phyloP scores from a whole-genome alignment of 1,139 yeast species.

The Kurtzmaniella natalensis region DNA sequence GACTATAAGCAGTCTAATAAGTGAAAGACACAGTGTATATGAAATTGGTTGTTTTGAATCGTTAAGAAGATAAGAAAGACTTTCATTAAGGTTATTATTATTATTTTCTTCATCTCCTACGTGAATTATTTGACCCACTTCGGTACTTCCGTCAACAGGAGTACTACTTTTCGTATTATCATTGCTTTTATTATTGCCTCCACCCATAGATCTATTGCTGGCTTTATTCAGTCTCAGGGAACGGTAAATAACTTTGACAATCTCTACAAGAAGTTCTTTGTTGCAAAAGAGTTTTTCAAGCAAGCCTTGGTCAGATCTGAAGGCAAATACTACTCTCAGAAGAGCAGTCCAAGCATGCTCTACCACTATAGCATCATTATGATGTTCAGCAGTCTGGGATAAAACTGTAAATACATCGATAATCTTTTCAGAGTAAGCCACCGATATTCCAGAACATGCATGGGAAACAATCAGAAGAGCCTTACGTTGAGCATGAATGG shows the following conservation, averaged over 20 bases:
- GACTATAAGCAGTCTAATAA: conserved; percentile 40
- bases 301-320: conserved; percentile 38
- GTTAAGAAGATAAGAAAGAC: neutral
- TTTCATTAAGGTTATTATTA: neutral
- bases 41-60: conserved; percentile 1
- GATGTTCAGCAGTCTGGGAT: conserved; percentile 56
- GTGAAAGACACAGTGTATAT: conserved; percentile 22
- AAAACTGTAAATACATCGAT: conserved; percentile 59
- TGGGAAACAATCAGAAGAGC: conserved; percentile 77
- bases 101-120: too few relatives aligned
- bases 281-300: conserved; percentile 41
- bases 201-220: neutral
- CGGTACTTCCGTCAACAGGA: neutral
- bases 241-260: conserved; percentile 20
- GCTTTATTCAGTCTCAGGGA: neutral
- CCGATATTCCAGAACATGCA: conserved; percentile 48
- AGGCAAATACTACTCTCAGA: conserved; percentile 56
- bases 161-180: neutral
- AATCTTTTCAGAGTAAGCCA: conserved; percentile 42
- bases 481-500: conserved; percentile 84
- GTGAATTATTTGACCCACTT: too few relatives aligned
- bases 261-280: conserved; percentile 21
- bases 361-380: conserved; percentile 57
- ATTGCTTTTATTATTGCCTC: neutral
- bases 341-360: conserved; percentile 70